phyloP scores from a whole-genome alignment of 2,329 filamentous ascomycete genomes.

The Fusarium verticillioides region DNA sequence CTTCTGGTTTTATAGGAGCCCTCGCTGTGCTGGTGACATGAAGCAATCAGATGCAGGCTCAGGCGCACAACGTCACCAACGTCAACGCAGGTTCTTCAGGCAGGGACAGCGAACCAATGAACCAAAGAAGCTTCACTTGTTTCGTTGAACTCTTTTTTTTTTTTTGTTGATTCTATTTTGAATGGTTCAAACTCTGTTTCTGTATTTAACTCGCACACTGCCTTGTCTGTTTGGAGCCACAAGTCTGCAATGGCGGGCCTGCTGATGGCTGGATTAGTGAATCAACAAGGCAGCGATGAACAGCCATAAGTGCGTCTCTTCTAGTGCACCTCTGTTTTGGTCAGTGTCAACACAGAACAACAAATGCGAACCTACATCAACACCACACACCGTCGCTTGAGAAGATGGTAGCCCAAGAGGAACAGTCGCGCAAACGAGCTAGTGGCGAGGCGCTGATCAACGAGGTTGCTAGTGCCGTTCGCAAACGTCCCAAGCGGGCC shows the following conservation, averaged over 20 bases:
- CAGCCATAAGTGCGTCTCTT: background rate
- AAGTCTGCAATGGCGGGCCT: too few relatives aligned
- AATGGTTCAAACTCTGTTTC: background rate
- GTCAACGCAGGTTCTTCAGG: accelerated
- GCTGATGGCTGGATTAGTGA: accelerated
- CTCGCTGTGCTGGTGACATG: background rate
- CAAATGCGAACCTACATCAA: background rate
- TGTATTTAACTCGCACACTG: accelerated
- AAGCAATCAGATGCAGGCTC: too few relatives aligned
- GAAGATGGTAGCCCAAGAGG: accelerated
- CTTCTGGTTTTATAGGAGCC: accelerated
- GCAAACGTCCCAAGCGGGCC: too few relatives aligned
- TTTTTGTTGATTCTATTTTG: background rate
- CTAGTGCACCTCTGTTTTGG: background rate
- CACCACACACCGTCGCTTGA: accelerated
- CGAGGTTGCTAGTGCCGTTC: too few relatives aligned
- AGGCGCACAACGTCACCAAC: too few relatives aligned
- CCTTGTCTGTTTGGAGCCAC: accelerated
- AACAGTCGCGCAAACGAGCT: background rate
- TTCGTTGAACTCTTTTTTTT: accelerated
- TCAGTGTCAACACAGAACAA: background rate
- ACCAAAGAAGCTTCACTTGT: accelerated
- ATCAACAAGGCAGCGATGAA: accelerated
- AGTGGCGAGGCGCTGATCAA: background rate
- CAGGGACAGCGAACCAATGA: background rate